phyloP scores from a whole-genome alignment of 1,139 yeast genomes.

The Zygotorulaspora mrakii region DNA sequence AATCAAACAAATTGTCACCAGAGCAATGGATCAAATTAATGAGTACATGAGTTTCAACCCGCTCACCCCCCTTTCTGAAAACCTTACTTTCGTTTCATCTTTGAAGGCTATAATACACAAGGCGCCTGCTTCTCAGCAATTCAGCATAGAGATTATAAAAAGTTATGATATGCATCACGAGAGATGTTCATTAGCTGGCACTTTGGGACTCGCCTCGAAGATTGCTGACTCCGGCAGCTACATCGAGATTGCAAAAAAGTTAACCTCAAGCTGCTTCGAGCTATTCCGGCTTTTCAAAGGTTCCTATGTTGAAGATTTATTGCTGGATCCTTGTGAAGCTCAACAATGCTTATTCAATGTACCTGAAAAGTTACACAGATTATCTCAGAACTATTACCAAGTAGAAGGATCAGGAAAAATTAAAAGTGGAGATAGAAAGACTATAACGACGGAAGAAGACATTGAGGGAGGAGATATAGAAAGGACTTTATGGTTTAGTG shows the following conservation, averaged over 20 bases:
- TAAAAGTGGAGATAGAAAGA: conserved; percentile 4
- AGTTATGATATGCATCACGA: conserved; percentile 48
- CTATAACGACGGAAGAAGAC: conserved; percentile 1
- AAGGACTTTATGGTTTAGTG: conserved; percentile 12
- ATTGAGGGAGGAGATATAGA: conserved; percentile 2
- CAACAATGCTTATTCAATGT: conserved; percentile 32
- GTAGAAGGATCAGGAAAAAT: conserved; percentile 11
- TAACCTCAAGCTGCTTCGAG: conserved; percentile 67
- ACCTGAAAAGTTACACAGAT: conserved; percentile 28
- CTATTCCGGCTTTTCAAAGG: conserved; percentile 39
- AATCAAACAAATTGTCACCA: conserved; percentile 38
- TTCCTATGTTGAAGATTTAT: conserved; percentile 45
- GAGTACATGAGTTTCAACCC: conserved; percentile 45
- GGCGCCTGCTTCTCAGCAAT: conserved; percentile 27
- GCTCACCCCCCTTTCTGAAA: conserved; percentile 32
- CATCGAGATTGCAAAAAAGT: conserved; percentile 52
- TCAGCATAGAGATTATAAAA: conserved; percentile 29
- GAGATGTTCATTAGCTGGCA: conserved; percentile 72
- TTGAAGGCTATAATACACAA: conserved; percentile 20
- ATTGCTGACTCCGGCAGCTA: conserved; percentile 50
- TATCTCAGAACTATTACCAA: conserved; percentile 17
- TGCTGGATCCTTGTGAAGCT: conserved; percentile 39
- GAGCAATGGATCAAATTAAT: conserved; percentile 41
- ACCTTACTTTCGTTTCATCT: conserved; percentile 30
- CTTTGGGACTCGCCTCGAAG: conserved; percentile 65